A percentile compares a stretch with the other conserved stretches of the same genome.
phyloP scores from a whole-genome alignment of 2,329 filamentous ascomycete genomes.

The Nannizziopsis barbatae region DNA sequence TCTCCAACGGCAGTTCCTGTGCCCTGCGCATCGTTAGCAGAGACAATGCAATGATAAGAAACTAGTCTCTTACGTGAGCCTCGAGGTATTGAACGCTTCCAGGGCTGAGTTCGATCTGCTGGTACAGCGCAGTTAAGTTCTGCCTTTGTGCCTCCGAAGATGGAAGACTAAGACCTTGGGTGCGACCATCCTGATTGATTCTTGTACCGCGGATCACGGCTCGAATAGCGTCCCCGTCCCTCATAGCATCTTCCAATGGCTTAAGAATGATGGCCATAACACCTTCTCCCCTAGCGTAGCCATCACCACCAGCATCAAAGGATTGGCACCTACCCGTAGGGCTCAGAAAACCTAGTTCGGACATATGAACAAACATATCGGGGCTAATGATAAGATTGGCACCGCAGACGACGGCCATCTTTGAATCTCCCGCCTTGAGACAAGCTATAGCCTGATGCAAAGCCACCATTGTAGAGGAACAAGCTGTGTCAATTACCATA shows the following conservation, averaged over 20 bases:
- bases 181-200: constrained; percentile 26
- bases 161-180: constrained; percentile 33
- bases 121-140: constrained; percentile 17
- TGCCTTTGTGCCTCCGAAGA: constrained; percentile 21
- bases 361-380: constrained; percentile 12
- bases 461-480: constrained; percentile 21
- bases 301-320: constrained; percentile 34
- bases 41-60: no score
- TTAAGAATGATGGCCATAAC: constrained; percentile 41
- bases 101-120: constrained; percentile 21
- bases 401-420: constrained; percentile 18
- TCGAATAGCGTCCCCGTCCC: constrained; percentile 33
- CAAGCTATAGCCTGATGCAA: constrained; percentile 17
- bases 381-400: constrained; percentile 29
- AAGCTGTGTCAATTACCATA: constrained; percentile 44
- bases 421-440: constrained; percentile 17
- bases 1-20: constrained; percentile 32
- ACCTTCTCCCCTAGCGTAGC: constrained; percentile 43
- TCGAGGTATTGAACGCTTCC: constrained; percentile 17
- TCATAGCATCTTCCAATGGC: constrained; percentile 35
- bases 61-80: no score
- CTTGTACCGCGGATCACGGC: constrained; percentile 23
- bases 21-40: no score
- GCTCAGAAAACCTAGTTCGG: constrained; percentile 33
- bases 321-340: constrained; percentile 41